Percentiles rank a stretch among this genome's conserved stretches.
Evolutionary conservation across 129 eudicot species (phyloP).

Genomic region (Ambrosia trifida): DNA sequence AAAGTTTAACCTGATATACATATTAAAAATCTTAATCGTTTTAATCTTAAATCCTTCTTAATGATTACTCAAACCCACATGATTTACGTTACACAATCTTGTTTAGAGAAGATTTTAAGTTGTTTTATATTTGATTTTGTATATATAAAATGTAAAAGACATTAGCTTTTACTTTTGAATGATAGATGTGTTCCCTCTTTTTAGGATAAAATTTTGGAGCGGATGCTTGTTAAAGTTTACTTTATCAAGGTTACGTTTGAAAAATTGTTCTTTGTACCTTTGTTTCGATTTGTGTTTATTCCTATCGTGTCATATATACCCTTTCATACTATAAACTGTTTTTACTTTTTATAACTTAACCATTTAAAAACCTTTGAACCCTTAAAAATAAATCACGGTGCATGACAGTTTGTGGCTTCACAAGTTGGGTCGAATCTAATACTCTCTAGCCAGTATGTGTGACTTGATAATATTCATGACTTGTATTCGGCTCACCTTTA

Average conservation of each 20-base stretch:
- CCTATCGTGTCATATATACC: not conserved
- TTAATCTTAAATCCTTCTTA: not conserved
- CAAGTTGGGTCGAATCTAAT: no score
- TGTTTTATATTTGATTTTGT: not conserved
- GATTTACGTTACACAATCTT: constrained; percentile 11
- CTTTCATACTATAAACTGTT: not conserved
- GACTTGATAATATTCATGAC: no score
- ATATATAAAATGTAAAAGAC: not conserved
- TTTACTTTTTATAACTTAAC: no score
- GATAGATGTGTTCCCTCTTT: constrained; percentile 51
- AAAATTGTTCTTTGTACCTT: not conserved
- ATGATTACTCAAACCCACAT: not conserved
- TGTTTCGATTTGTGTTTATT: constrained; percentile 5
- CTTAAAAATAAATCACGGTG: no score
- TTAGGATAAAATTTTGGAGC: constrained; percentile 33
- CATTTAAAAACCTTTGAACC: no score
- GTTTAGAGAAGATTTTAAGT: not conserved
- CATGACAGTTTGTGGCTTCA: no score
- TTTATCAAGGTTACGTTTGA: constrained; percentile 36
- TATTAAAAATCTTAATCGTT: not conserved
- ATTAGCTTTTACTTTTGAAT: constrained; percentile 37
- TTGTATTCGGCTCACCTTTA: no score
- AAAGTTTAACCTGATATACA: no score
- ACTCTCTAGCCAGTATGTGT: no score
- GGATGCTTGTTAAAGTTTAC: constrained; percentile 26